Evolutionary conservation across 495 filamentous ascomycete species (phyloP).

Genomic region (Chaetomium cochliodes): DNA sequence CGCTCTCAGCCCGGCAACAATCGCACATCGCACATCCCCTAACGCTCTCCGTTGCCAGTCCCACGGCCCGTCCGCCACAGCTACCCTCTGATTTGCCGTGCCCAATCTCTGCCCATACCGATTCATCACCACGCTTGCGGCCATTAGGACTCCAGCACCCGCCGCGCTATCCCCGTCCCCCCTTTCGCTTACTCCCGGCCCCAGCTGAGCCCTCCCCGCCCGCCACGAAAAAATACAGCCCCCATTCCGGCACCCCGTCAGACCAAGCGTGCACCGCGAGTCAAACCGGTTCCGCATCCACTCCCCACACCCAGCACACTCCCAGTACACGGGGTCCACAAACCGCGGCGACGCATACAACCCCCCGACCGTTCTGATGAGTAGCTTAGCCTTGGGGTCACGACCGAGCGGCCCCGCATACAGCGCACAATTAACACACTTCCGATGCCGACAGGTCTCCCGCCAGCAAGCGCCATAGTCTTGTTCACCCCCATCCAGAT

Average conservation of each 20-base stretch:
- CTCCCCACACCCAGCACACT: slow-evolving; percentile 32
- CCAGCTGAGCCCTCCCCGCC: neutral
- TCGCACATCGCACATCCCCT: slow-evolving; percentile 24
- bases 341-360: slow-evolving; percentile 25
- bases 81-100: slow-evolving; percentile 31
- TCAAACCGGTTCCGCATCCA: slow-evolving; percentile 31
- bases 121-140: slow-evolving; percentile 31
- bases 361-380: slow-evolving; percentile 30
- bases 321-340: slow-evolving; percentile 34
- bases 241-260: slow-evolving; percentile 22
- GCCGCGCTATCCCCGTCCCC: neutral
- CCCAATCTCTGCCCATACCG: slow-evolving; percentile 34
- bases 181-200: neutral
- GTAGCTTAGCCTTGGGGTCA: slow-evolving; percentile 10
- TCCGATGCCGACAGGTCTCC: slow-evolving; percentile 21
- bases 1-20: slow-evolving; percentile 24
- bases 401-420: slow-evolving; percentile 15
- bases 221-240: slow-evolving; percentile 16
- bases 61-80: slow-evolving; percentile 31
- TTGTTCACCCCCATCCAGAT: too few species aligned
- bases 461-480: slow-evolving; percentile 18
- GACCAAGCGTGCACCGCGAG: slow-evolving; percentile 11
- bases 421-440: slow-evolving; percentile 29
- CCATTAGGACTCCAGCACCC: slow-evolving; percentile 12
- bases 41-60: slow-evolving; percentile 30